Percentiles rank a stretch among this genome's conserved stretches.
Conservation (phyloP, 306 rosid genomes). For the Pterocarpus macrocarpus region DNA sequence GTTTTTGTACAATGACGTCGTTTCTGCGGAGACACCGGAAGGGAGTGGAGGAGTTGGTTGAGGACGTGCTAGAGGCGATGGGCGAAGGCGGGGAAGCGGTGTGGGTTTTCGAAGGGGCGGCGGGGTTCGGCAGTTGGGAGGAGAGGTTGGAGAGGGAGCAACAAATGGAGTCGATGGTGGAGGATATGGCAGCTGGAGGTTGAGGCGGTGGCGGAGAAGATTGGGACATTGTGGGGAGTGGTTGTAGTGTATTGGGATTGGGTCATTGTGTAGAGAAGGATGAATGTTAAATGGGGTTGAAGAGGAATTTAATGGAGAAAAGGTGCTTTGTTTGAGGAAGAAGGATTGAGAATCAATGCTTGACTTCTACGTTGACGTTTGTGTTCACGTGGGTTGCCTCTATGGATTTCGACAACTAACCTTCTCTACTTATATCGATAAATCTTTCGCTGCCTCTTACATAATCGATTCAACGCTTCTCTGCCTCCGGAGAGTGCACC, state of each 20-base stretch:
- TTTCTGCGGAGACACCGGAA: conserved; percentile 17
- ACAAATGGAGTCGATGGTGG: conserved; percentile 44
- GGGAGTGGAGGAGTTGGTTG: conserved; percentile 32
- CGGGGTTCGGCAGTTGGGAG: conserved; percentile 13
- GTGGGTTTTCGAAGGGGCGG: conserved; percentile 50
- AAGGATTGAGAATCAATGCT: neutral
- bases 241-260: neutral
- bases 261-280: conserved; percentile 3
- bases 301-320: neutral
- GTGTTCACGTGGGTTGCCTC: no score
- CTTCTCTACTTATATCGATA: no score
- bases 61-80: conserved; percentile 52
- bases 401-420: no score
- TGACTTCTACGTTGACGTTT: neutral
- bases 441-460: no score
- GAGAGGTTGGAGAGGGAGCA: conserved; percentile 49
- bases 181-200: neutral
- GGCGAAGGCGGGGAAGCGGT: conserved; percentile 52
- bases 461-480: no score
- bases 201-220: conserved; percentile 11
- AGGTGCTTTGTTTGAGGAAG: neutral
- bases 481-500: no score
- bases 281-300: neutral
- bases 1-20: conserved; percentile 40
- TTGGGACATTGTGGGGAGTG: conserved; percentile 27